Conservation (phyloP, 306 rosid genomes). For the Herpetospermum pedunculosum region DNA sequence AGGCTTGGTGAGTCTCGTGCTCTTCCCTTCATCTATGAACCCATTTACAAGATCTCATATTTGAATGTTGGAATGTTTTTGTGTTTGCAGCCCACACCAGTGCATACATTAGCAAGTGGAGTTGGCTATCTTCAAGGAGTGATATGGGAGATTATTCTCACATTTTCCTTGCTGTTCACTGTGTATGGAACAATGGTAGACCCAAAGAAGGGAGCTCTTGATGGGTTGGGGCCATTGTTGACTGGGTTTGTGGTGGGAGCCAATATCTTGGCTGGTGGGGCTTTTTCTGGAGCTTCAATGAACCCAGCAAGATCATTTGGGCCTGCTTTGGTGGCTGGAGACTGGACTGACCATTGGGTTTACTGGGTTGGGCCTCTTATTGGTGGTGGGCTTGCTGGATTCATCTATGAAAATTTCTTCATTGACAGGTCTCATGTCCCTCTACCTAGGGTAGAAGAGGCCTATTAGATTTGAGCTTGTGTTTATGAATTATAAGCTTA, state of each 20-base stretch:
- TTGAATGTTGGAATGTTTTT: too few species aligned
- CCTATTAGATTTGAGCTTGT: not conserved
- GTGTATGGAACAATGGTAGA: conserved; percentile 82
- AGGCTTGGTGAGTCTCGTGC: conserved; percentile 41
- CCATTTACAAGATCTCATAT: not conserved
- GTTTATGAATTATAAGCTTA: not conserved
- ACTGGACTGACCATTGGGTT: conserved; percentile 89
- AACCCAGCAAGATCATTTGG: conserved; percentile 91
- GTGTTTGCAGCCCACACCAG: conserved; percentile 60
- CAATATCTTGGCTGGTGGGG: conserved; percentile 74
- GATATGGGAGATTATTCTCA: conserved; percentile 68
- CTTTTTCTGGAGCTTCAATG: conserved; percentile 73
- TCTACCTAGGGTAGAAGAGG: conserved; percentile 24
- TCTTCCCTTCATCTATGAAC: not conserved
- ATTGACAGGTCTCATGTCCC: conserved; percentile 41
- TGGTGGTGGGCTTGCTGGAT: conserved; percentile 83
- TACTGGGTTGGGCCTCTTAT: conserved; percentile 94
- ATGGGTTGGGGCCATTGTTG: conserved; percentile 58
- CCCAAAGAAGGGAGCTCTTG: conserved; percentile 59
- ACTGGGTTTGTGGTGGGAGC: conserved; percentile 81
- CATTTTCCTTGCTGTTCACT: conserved; percentile 62
- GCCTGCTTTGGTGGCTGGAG: conserved; percentile 64
- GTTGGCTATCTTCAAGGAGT: conserved; percentile 65
- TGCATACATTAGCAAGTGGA: conserved; percentile 62
- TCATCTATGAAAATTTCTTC: conserved; percentile 59